Percentiles rank a stretch among this genome's conserved stretches.
Conservation (phyloP, 2,329 filamentous ascomycete genomes). For the Erysiphe pulchra region DNA sequence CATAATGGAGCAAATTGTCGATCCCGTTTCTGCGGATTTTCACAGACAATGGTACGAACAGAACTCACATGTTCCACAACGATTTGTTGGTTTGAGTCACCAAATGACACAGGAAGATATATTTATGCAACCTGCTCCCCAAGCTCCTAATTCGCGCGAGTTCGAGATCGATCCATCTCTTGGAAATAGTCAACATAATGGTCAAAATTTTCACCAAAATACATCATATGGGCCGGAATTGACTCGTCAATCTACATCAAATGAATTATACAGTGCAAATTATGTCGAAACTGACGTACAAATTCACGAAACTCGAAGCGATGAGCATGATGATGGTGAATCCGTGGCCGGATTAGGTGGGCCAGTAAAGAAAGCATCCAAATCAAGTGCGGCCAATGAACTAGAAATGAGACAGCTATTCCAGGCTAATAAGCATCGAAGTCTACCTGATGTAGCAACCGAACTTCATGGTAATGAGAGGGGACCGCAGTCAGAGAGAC, state of each 20-base stretch:
- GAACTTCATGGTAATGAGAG: slow-evolving; percentile 59
- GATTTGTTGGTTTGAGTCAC: slow-evolving; percentile 9
- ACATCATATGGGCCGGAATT: slow-evolving; percentile 13
- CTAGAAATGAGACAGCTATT: slow-evolving; percentile 57
- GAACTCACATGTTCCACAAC: slow-evolving; percentile 9
- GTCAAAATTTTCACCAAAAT: slow-evolving; percentile 19
- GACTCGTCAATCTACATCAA: slow-evolving; percentile 24
- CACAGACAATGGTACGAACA: slow-evolving; percentile 14
- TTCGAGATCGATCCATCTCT: slow-evolving; percentile 25
- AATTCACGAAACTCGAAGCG: slow-evolving; percentile 27
- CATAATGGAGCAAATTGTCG: slow-evolving; percentile 11
- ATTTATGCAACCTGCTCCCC: slow-evolving; percentile 29
- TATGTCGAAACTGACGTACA: slow-evolving; percentile 33
- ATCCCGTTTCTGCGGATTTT: slow-evolving; percentile 7
- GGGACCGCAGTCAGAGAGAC: slow-evolving; percentile 58
- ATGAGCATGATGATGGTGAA: slow-evolving; percentile 31
- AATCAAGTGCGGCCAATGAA: slow-evolving; percentile 56
- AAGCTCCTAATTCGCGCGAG: slow-evolving; percentile 24
- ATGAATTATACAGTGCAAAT: slow-evolving; percentile 26
- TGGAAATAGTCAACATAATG: slow-evolving; percentile 20
- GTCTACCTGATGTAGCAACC: slow-evolving; percentile 42
- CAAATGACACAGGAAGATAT: slow-evolving; percentile 30
- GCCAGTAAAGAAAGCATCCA: slow-evolving; percentile 29
- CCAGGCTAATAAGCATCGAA: slow-evolving; percentile 38
- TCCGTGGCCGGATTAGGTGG: slow-evolving; percentile 20